phyloP scores from a whole-genome alignment of 257 asterid species.

The Phtheirospermum japonicum region DNA sequence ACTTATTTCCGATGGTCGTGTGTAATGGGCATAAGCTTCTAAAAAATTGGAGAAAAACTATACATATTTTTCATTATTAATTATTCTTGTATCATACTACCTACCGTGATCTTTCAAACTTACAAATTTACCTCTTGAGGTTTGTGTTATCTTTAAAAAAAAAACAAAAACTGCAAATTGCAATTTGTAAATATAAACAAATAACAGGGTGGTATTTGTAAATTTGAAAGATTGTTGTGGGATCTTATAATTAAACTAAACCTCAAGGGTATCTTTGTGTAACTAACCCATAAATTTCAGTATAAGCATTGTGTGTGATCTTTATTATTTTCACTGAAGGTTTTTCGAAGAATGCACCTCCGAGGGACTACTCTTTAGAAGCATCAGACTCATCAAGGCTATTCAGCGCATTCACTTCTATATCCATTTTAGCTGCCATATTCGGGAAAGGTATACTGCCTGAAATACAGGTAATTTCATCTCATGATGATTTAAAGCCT shows the following conservation, averaged over 20 bases:
- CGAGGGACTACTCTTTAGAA: constrained; percentile 73
- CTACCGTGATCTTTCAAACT: too few relatives aligned
- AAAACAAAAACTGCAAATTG: too few relatives aligned
- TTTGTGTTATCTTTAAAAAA: too few relatives aligned
- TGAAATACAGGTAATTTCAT: constrained; percentile 70
- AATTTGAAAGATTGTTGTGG: too few relatives aligned
- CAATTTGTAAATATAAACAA: too few relatives aligned
- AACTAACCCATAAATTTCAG: background rate
- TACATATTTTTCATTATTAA: too few relatives aligned
- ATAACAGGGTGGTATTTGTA: too few relatives aligned
- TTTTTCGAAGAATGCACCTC: constrained; percentile 60
- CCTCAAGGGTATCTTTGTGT: too few relatives aligned
- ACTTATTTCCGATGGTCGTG: background rate
- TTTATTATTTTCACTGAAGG: constrained; percentile 41
- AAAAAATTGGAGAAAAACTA: background rate
- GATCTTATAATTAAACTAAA: too few relatives aligned
- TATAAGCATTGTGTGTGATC: constrained; percentile 7
- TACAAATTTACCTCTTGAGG: too few relatives aligned
- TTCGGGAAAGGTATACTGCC: constrained; percentile 94
- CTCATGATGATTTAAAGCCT: too few relatives aligned
- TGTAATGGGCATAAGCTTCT: background rate
- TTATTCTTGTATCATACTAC: too few relatives aligned
- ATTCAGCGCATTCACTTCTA: constrained; percentile 79
- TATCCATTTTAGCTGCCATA: constrained; percentile 93
- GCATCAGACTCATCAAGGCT: constrained; percentile 53